Conservation (phyloP, 257 asterid genomes). For the Gentiana dahurica region DNA sequence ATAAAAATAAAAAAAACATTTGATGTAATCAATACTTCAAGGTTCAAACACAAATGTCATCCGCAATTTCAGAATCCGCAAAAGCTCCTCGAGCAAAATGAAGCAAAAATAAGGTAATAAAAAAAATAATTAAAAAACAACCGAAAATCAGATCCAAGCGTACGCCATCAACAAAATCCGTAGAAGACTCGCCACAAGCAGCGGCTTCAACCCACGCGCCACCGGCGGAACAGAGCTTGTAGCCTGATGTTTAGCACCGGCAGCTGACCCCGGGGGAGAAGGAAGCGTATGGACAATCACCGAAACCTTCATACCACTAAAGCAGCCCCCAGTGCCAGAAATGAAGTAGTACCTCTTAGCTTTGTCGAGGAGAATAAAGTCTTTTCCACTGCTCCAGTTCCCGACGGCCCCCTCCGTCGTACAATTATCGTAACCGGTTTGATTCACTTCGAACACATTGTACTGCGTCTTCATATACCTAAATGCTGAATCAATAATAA, state of each 20-base stretch:
- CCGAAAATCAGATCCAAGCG: conserved; percentile 20
- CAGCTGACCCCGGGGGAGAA: conserved; percentile 46
- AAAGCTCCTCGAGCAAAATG: background rate
- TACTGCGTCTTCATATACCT: conserved; percentile 79
- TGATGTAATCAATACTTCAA: too few relatives aligned
- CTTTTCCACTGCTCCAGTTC: conserved; percentile 87
- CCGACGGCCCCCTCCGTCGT: conserved; percentile 67
- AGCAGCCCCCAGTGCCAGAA: conserved; percentile 80
- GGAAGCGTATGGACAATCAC: conserved; percentile 68
- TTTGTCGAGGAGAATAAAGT: conserved; percentile 47
- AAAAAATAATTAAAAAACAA: background rate
- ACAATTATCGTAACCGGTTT: conserved; percentile 77
- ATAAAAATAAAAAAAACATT: too few relatives aligned
- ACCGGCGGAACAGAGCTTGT: conserved; percentile 18
- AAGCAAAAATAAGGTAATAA: background rate
- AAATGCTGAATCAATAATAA: conserved; percentile 39
- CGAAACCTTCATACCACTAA: conserved; percentile 79
- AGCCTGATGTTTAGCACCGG: conserved; percentile 20
- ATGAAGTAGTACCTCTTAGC: conserved; percentile 73
- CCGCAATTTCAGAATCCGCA: too few relatives aligned
- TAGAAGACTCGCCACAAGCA: conserved; percentile 11
- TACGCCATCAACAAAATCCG: conserved; percentile 25
- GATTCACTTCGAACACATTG: conserved; percentile 80
- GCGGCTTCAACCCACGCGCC: conserved; percentile 14
- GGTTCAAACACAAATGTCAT: too few relatives aligned